These are phyloP conservation scores for Kodamaea nitidulidarum DNA, from an alignment of 805 yeast genomes.

Conservation along the genomic window DNA sequence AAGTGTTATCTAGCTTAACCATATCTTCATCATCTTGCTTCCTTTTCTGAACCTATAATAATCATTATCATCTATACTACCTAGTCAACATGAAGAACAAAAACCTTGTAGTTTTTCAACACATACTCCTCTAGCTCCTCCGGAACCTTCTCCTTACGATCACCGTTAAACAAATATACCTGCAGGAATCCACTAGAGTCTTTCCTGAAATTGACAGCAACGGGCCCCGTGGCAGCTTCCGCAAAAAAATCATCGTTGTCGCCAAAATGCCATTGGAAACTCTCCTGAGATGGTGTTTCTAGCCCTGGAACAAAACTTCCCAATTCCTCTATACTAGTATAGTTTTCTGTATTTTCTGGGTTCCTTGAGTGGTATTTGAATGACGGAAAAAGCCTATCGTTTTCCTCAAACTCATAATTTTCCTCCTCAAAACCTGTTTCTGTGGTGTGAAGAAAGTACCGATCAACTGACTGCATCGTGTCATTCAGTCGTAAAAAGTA, in stretches of 20 bases:
- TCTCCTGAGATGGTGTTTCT: too few relatives aligned
- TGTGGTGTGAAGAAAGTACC: background rate
- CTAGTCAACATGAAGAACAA: conserved; percentile 1
- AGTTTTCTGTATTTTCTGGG: too few relatives aligned
- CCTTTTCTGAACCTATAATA: too few relatives aligned
- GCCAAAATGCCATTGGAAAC: conserved; percentile 6
- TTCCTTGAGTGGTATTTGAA: too few relatives aligned
- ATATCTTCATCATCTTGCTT: too few relatives aligned
- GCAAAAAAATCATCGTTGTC: background rate
- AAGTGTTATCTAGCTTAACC: too few relatives aligned
- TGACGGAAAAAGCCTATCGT: too few relatives aligned
- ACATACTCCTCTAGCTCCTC: conserved; percentile 1
- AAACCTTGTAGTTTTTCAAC: conserved; percentile 2
- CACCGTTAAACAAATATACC: conserved; percentile 2
- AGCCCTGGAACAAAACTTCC: too few relatives aligned
- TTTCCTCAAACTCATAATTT: conserved; percentile 1
- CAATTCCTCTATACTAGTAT: too few relatives aligned
- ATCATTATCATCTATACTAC: too few relatives aligned
- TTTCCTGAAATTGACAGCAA: conserved; percentile 1
- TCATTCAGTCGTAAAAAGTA: background rate
- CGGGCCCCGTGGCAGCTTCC: conserved; percentile 2
- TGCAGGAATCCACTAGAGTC: background rate
- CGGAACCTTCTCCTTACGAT: conserved; percentile 2
- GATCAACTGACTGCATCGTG: background rate
- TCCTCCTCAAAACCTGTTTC: background rate